Evolutionary conservation across 441 rosid species (phyloP).

Genomic region (Corymbia citriodora): DNA sequence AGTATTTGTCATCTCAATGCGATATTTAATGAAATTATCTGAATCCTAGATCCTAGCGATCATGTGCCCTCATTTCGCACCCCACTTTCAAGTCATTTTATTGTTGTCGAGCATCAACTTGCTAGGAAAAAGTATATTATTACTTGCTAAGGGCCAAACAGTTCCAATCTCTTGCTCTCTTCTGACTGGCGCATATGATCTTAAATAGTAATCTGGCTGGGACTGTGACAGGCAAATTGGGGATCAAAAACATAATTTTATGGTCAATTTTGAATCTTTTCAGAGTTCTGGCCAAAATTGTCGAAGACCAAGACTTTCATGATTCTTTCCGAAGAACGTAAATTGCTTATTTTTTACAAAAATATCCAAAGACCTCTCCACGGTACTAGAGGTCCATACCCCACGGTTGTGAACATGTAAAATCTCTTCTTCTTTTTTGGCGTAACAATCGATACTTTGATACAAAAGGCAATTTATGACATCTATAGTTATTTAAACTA

Average conservation of each 20-base stretch:
- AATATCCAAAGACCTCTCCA: background rate
- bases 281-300: background rate
- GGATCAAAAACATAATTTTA: background rate
- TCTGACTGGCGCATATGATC: background rate
- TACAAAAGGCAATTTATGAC: background rate
- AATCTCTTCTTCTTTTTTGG: background rate
- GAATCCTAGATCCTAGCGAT: background rate
- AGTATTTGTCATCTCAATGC: background rate
- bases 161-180: background rate
- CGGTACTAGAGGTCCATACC: background rate
- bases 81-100: background rate
- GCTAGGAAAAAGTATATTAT: background rate
- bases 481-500: background rate
- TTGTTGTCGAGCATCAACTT: background rate
- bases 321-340: background rate
- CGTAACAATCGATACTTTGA: background rate
- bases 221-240: background rate
- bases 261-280: background rate
- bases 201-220: background rate
- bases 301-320: background rate
- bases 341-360: background rate
- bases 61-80: background rate
- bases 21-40: background rate
- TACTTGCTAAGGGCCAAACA: background rate
- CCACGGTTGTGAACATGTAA: background rate